Evolutionary conservation across 2,329 filamentous ascomycete genomes (phyloP).

Genomic region (Hymenoscyphus occultus): DNA sequence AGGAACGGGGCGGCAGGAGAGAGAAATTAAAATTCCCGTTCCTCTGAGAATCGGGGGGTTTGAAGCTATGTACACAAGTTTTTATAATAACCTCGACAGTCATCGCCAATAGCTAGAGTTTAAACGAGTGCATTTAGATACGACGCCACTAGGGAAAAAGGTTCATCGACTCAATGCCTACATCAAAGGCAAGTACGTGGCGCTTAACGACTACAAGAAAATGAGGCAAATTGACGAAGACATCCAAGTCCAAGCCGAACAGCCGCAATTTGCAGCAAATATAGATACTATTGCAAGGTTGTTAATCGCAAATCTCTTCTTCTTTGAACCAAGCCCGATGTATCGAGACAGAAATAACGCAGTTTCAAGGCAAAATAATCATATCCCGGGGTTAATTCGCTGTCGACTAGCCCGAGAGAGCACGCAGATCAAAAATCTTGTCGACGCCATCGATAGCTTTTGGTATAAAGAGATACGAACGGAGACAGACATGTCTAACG

Average conservation of each 20-base stretch:
- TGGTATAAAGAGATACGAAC: slow-evolving; percentile 8
- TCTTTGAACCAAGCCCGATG: slow-evolving; percentile 13
- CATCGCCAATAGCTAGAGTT: slow-evolving; percentile 12
- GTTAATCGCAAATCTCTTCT: slow-evolving; percentile 16
- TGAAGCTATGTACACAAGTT: slow-evolving; percentile 12
- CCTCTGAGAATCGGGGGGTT: slow-evolving; percentile 17
- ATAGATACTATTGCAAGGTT: slow-evolving; percentile 12
- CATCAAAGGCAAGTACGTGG: slow-evolving; percentile 15
- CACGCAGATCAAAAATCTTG: background rate
- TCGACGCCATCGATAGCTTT: slow-evolving; percentile 10
- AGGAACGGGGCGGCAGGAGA: slow-evolving; percentile 15
- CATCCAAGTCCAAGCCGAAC: slow-evolving; percentile 9
- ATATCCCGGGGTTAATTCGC: slow-evolving; percentile 7
- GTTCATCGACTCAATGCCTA: slow-evolving; percentile 12
- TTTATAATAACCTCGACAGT: slow-evolving; percentile 16
- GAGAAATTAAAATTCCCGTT: slow-evolving; percentile 13
- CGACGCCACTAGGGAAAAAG: slow-evolving; percentile 2
- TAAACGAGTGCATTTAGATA: slow-evolving; percentile 1
- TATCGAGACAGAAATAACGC: slow-evolving; percentile 5
- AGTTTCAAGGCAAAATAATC: background rate
- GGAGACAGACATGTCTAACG: background rate
- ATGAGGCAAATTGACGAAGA: slow-evolving; percentile 13
- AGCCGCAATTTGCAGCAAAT: slow-evolving; percentile 5
- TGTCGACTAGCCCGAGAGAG: slow-evolving; percentile 7
- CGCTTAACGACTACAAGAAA: slow-evolving; percentile 14